A percentile compares a stretch with the other conserved stretches of the same genome.
Conservation (phyloP, 73 alveolate species). For the Paramecium sonneborni region DNA sequence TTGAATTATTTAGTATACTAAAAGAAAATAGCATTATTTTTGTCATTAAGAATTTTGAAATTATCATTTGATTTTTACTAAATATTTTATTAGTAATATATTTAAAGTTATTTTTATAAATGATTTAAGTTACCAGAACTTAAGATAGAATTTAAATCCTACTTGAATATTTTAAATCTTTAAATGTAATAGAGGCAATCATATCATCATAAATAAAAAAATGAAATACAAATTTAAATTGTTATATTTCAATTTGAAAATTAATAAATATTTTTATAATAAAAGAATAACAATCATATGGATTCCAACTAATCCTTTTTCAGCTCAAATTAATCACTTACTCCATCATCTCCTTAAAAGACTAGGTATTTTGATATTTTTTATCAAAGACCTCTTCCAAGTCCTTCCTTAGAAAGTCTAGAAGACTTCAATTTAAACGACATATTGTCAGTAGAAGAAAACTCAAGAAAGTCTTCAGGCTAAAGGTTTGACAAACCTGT, state of each 20-base stretch:
- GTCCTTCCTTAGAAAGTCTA: slow-evolving; percentile 12
- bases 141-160: too few relatives aligned
- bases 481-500: slow-evolving; percentile 7
- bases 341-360: background rate
- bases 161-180: background rate
- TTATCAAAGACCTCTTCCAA: slow-evolving; percentile 10
- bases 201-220: background rate
- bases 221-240: background rate
- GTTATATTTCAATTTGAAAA: background rate
- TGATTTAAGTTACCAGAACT: too few relatives aligned
- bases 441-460: background rate
- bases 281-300: background rate
- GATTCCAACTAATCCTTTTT: background rate
- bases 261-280: background rate
- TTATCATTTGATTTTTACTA: too few relatives aligned
- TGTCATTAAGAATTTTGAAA: too few relatives aligned
- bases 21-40: too few relatives aligned
- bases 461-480: background rate
- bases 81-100: too few relatives aligned
- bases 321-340: background rate
- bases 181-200: background rate
- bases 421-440: slow-evolving; percentile 24
- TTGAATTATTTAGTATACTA: too few relatives aligned
- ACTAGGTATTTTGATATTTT: background rate
- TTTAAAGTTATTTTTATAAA: too few relatives aligned